These are phyloP conservation scores for Guadua angustifolia DNA, from an alignment of 176 grass and related monocot species.

Conservation along the genomic window DNA sequence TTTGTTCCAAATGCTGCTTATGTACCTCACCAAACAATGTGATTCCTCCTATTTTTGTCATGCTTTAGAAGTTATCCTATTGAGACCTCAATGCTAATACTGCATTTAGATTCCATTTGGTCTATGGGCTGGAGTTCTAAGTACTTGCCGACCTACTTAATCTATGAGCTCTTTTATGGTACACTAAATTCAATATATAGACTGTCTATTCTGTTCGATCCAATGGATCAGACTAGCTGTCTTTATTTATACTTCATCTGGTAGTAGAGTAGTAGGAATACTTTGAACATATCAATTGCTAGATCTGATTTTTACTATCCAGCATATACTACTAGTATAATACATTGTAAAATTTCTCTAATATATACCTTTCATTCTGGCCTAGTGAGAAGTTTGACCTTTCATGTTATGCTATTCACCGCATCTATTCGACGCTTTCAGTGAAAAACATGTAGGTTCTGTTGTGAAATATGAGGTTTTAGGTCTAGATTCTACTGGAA, in stretches of 20 bases:
- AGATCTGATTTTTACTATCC: no score
- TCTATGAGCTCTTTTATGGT: neutral
- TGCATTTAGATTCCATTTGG: neutral
- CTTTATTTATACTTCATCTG: no score
- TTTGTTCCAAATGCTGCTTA: slow-evolving; percentile 36
- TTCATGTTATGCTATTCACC: neutral
- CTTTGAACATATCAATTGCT: no score
- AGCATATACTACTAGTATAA: no score
- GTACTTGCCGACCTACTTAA: neutral
- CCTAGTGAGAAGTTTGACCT: neutral
- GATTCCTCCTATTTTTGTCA: slow-evolving; percentile 40
- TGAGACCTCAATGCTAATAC: slow-evolving; percentile 45
- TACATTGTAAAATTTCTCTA: no score
- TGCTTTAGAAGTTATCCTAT: slow-evolving; percentile 33
- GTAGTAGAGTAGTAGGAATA: no score
- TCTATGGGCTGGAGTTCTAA: slow-evolving; percentile 37
- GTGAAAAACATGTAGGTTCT: no score
- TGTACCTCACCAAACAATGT: slow-evolving; percentile 34
- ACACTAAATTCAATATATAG: no score
- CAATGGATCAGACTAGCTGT: no score
- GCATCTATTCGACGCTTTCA: neutral
- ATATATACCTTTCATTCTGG: neutral
- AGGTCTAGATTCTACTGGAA: no score
- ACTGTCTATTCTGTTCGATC: no score
- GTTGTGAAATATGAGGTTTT: no score